Percentiles rank a stretch among this genome's conserved stretches.
phyloP scores from a whole-genome alignment of 2,329 filamentous ascomycete species.

The Talaromyces amestolkiae region DNA sequence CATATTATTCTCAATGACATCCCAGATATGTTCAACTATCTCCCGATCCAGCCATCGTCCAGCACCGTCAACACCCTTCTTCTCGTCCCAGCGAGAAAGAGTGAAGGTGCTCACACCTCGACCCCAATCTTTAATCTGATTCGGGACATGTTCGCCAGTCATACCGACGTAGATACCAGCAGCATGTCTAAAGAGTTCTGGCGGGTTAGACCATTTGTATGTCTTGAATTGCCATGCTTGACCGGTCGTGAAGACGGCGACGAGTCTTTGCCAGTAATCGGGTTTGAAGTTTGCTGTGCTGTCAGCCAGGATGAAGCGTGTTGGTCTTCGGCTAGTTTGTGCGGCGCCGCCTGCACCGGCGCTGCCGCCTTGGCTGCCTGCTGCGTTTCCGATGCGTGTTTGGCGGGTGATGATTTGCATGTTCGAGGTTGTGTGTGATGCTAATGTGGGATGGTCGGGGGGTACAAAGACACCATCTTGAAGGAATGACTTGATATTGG shows the following conservation, averaged over 20 bases:
- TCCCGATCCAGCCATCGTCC: conserved; percentile 81
- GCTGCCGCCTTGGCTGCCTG: conserved; percentile 18
- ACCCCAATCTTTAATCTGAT: conserved; percentile 79
- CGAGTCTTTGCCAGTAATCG: conserved; percentile 93
- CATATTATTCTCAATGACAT: conserved; percentile 84
- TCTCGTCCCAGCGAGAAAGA: conserved; percentile 77
- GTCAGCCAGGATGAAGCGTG: conserved; percentile 95
- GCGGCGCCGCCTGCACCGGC: conserved; percentile 43
- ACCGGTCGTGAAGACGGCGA: conserved; percentile 95
- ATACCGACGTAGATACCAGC: conserved; percentile 88
- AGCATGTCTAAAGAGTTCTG: conserved; percentile 85
- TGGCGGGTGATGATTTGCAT: conserved; percentile 80
- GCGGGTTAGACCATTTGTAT: conserved; percentile 90
- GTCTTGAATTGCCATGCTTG: conserved; percentile 98
- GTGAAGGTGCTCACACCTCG: conserved; percentile 74
- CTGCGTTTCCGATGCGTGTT: background rate
- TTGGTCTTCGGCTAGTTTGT: conserved; percentile 57
- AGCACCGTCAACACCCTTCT: conserved; percentile 37
- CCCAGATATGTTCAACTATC: conserved; percentile 91
- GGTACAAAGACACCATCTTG: conserved; percentile 23
- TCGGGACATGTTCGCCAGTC: conserved; percentile 77
- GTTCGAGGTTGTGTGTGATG: conserved; percentile 65
- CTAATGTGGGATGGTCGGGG: conserved; percentile 44
- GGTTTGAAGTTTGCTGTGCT: conserved; percentile 93
- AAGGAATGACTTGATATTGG: conserved; percentile 69